A percentile compares a stretch with the other conserved stretches of the same genome.
Conservation (phyloP, 345 rosid genomes). For the Corchorus capsularis region DNA sequence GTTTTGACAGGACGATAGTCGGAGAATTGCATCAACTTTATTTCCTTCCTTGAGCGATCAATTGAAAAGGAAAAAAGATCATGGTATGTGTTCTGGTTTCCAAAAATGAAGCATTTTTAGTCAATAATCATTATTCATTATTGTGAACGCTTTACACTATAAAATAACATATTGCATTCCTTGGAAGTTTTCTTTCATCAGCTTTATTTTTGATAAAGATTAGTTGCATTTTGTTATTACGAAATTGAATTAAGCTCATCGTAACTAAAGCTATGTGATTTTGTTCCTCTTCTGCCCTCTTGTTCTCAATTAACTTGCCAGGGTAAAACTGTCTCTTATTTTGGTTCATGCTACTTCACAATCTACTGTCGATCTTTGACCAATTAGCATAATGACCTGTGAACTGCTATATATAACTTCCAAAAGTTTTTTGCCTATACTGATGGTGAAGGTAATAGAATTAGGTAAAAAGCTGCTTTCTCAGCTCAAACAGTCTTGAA, state of each 20-base stretch:
- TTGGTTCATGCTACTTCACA: not conserved
- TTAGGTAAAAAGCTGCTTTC: not conserved
- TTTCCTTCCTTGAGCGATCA: constrained; percentile 71
- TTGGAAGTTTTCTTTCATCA: not conserved
- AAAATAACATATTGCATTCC: not conserved
- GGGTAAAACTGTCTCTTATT: not conserved
- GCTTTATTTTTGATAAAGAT: not conserved
- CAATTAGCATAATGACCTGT: constrained; percentile 1
- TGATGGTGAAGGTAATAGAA: not conserved
- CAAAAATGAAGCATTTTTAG: not conserved
- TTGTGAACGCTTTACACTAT: not conserved
- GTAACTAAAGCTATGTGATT: not conserved
- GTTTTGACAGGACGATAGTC: constrained; percentile 76
- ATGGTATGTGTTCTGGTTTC: constrained; percentile 46
- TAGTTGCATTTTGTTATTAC: not conserved
- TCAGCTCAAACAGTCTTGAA: not conserved
- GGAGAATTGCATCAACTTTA: constrained; percentile 67
- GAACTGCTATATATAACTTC: not conserved
- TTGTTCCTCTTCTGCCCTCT: not conserved
- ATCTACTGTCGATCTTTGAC: constrained; percentile 1
- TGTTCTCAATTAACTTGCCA: not conserved
- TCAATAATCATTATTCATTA: not conserved
- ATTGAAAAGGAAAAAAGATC: constrained; percentile 77
- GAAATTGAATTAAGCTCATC: not conserved
- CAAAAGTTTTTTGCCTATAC: no score